phyloP scores from a whole-genome alignment of 169 alveolate species.

The Cryptosporidium baileyi region DNA sequence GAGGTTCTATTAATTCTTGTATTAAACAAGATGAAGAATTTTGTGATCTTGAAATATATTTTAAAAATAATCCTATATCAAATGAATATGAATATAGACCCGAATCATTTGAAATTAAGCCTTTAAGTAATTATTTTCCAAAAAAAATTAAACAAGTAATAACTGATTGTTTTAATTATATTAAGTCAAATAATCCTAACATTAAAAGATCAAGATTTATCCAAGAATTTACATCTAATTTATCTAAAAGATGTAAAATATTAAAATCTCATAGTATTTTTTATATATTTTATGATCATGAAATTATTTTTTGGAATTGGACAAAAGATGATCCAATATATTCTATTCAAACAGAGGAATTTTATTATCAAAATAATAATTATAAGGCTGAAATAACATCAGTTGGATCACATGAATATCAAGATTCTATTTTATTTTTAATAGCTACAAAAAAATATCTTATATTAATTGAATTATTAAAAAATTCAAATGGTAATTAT shows the following conservation, averaged over 20 bases:
- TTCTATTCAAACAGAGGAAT: conserved; percentile 60
- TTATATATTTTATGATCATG: conserved; percentile 16
- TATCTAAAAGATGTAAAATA: neutral
- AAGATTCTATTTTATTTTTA: neutral
- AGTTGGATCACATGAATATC: conserved; percentile 14
- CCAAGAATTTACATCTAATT: too few relatives aligned
- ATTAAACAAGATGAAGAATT: conserved; percentile 58
- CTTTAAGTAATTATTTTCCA: conserved; percentile 8
- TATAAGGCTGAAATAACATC: conserved; percentile 31
- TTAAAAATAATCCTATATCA: neutral
- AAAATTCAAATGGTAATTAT: conserved; percentile 33
- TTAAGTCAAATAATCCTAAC: neutral
- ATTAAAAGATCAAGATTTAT: neutral
- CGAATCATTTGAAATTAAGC: conserved; percentile 33
- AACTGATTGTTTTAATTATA: neutral
- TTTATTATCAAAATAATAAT: conserved; percentile 2
- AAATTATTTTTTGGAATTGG: conserved; percentile 63
- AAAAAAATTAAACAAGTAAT: conserved; percentile 5
- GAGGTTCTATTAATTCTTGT: conserved; percentile 47
- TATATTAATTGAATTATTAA: neutral
- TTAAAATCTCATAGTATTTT: conserved; percentile 36
- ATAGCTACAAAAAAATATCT: conserved; percentile 14
- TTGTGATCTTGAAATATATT: neutral
- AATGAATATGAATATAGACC: conserved; percentile 58
- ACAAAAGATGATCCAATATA: conserved; percentile 42